phyloP scores from a whole-genome alignment of 768 basidiomycete genomes.

The Macrolepiota albuminosa region DNA sequence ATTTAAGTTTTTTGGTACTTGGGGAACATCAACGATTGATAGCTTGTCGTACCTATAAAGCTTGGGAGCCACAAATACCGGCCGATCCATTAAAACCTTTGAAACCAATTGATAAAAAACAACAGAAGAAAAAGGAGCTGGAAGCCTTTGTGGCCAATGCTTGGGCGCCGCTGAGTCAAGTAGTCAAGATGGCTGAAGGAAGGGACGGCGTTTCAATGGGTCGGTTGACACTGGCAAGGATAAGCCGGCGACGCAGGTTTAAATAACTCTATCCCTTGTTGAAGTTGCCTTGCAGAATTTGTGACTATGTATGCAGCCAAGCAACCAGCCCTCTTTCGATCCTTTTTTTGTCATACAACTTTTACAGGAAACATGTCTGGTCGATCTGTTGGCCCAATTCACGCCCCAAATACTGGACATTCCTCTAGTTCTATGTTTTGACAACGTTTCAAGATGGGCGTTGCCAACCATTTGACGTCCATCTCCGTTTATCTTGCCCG shows the following conservation, averaged over 20 bases:
- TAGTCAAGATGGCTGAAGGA: constrained; percentile 56
- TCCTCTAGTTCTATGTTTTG: not conserved
- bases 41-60: constrained; percentile 6
- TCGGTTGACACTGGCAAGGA: constrained; percentile 26
- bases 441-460: not conserved
- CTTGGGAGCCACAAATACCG: constrained; percentile 37
- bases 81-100: constrained; percentile 10
- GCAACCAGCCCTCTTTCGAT: not conserved
- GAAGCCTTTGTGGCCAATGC: constrained; percentile 30
- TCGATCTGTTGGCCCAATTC: not conserved
- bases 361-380: not conserved
- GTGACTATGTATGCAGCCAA: not conserved
- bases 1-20: constrained; percentile 39
- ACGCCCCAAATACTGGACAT: not conserved
- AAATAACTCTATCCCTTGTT: not conserved
- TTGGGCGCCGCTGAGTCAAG: constrained; percentile 47
- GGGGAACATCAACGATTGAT: constrained; percentile 28
- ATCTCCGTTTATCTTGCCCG: constrained; percentile 4
- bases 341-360: not conserved
- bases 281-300: not conserved
- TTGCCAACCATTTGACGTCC: not conserved
- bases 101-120: constrained; percentile 5
- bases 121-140: constrained; percentile 14
- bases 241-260: constrained; percentile 10
- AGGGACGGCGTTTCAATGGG: constrained; percentile 47